Evolutionary conservation across 805 yeast genomes (phyloP).

Genomic region (Yamadazyma sp.): DNA sequence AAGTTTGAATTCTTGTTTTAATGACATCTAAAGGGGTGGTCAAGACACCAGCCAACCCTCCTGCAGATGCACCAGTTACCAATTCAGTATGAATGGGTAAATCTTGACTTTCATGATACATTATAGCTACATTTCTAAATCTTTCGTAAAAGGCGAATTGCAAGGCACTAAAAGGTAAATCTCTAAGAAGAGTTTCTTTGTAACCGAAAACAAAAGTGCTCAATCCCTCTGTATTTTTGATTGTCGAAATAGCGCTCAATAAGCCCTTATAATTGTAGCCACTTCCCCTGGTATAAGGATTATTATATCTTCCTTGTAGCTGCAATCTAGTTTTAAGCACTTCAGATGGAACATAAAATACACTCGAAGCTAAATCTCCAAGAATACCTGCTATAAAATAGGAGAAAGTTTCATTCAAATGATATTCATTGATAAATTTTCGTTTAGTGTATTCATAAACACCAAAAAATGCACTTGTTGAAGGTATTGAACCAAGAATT

Average conservation of each 20-base stretch:
- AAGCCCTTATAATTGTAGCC: slow-evolving; percentile 87
- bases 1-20: slow-evolving; percentile 91
- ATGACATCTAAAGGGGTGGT: slow-evolving; percentile 93
- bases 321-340: slow-evolving; percentile 91
- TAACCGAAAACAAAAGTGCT: slow-evolving; percentile 83
- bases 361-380: slow-evolving; percentile 89
- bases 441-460: slow-evolving; percentile 85
- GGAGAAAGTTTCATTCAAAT: slow-evolving; percentile 72
- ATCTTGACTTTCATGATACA: slow-evolving; percentile 34
- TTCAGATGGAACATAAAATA: slow-evolving; percentile 93
- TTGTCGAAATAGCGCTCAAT: slow-evolving; percentile 63
- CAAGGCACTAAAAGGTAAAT: slow-evolving; percentile 91
- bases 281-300: slow-evolving; percentile 62
- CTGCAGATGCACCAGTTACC: slow-evolving; percentile 91
- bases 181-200: slow-evolving; percentile 89
- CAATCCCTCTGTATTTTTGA: slow-evolving; percentile 67
- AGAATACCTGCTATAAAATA: slow-evolving; percentile 83
- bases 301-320: slow-evolving; percentile 84
- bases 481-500: slow-evolving; percentile 87
- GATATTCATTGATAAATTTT: slow-evolving; percentile 56
- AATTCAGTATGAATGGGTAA: slow-evolving; percentile 63
- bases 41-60: slow-evolving; percentile 83
- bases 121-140: slow-evolving; percentile 60
- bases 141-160: slow-evolving; percentile 95
- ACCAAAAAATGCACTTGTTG: slow-evolving; percentile 91